A percentile compares a stretch with the other conserved stretches of the same genome.
These are phyloP conservation scores for Teratosphaeria viscida DNA, from an alignment of 2,329 filamentous ascomycete genomes.

Conservation along the genomic window DNA sequence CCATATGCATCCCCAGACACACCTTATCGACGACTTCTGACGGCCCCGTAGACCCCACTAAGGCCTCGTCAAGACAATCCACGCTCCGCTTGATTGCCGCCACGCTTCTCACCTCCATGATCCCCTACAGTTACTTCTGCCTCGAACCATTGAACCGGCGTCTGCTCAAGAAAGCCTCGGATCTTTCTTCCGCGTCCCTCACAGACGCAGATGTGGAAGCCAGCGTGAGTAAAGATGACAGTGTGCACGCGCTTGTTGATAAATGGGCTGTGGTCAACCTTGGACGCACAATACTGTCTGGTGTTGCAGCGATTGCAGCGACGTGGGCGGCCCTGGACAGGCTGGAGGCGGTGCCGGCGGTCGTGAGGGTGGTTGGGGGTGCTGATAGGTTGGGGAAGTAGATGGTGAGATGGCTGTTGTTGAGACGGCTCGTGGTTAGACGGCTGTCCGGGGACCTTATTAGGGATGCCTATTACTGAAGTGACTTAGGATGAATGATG, in stretches of 20 bases:
- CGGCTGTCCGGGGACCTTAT: too few species aligned
- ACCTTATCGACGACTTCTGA: background rate
- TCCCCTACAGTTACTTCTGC: conserved; percentile 43
- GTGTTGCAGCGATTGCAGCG: conserved; percentile 13
- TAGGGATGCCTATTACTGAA: too few species aligned
- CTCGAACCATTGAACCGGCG: conserved; percentile 40
- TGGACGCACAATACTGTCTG: conserved; percentile 26
- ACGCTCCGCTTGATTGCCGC: conserved; percentile 40
- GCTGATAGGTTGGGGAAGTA: background rate
- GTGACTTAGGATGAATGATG: too few species aligned
- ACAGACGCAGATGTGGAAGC: conserved; percentile 31
- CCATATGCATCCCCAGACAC: conserved; percentile 4
- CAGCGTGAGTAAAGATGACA: conserved; percentile 32
- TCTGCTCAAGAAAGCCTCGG: conserved; percentile 36
- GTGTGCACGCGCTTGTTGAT: conserved; percentile 43
- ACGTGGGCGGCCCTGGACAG: conserved; percentile 22
- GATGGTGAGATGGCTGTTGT: background rate
- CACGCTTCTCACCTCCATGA: conserved; percentile 33
- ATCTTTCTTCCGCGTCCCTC: conserved; percentile 27
- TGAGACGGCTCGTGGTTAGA: too few species aligned
- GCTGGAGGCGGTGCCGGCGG: conserved; percentile 17
- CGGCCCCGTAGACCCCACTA: conserved; percentile 17
- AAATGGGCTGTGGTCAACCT: conserved; percentile 47
- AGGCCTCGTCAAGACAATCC: conserved; percentile 19
- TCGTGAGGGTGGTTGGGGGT: background rate